Conservation (phyloP, 2,329 filamentous ascomycete genomes). For the Apiospora kogelbergensis region DNA sequence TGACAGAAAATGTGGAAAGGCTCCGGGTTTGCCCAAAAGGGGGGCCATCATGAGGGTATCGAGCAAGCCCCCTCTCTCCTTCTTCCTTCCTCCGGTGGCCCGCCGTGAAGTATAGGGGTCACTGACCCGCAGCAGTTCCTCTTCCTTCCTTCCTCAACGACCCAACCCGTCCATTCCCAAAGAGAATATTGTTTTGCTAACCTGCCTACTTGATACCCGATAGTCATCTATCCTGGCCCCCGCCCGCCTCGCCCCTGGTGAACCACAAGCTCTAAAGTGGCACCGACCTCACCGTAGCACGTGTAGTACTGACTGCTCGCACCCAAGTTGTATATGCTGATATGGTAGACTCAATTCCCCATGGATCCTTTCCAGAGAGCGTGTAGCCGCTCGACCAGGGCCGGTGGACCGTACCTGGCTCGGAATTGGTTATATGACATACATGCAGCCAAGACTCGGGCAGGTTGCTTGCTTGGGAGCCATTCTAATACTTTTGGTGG, state of each 20-base stretch:
- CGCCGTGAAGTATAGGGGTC: not conserved
- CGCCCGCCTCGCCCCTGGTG: not conserved
- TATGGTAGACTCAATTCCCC: not conserved
- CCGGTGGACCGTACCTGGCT: not conserved
- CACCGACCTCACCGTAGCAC: not conserved
- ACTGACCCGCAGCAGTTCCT: not conserved
- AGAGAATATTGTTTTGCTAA: not conserved
- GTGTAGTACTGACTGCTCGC: not conserved
- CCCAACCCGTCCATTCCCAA: not conserved
- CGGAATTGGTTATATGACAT: not conserved
- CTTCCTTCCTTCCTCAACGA: not conserved
- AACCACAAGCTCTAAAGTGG: not conserved
- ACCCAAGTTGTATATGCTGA: not conserved
- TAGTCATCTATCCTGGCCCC: not conserved
- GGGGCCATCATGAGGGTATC: not conserved
- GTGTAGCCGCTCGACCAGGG: not conserved
- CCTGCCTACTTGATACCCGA: not conserved
- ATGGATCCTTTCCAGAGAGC: not conserved
- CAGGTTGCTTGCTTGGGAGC: not conserved
- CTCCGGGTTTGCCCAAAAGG: not conserved
- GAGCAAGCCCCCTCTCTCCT: not conserved
- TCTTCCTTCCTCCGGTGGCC: not conserved
- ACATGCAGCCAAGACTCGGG: not conserved
- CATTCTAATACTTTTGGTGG: not conserved
- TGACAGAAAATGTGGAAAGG: not conserved